These are phyloP conservation scores for Daldinia eschscholtzii DNA, from an alignment of 2,329 filamentous ascomycete species.

Conservation along the genomic window DNA sequence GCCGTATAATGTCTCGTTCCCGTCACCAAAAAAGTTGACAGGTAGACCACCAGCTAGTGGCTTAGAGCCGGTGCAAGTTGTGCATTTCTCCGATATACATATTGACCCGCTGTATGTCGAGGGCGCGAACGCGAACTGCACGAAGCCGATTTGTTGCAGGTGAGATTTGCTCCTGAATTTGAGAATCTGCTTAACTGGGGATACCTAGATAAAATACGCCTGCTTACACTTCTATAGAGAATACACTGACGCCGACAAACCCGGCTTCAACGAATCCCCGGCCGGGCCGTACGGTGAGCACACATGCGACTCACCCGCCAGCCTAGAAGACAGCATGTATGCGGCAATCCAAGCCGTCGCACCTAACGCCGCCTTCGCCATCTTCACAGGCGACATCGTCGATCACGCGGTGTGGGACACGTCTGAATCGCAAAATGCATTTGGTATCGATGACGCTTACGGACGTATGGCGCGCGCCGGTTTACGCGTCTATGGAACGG, in stretches of 20 bases:
- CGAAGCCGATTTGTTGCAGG: slow-evolving; percentile 71
- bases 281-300: slow-evolving; percentile 66
- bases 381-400: slow-evolving; percentile 72
- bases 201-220: too few species aligned
- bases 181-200: background rate
- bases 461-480: slow-evolving; percentile 58
- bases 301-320: slow-evolving; percentile 65
- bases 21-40: slow-evolving; percentile 53
- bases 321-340: slow-evolving; percentile 68
- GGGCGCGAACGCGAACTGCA: slow-evolving; percentile 67
- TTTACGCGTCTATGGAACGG: slow-evolving; percentile 63
- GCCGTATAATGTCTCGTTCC: slow-evolving; percentile 59
- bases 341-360: slow-evolving; percentile 61
- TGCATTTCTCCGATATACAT: slow-evolving; percentile 72
- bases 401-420: slow-evolving; percentile 66
- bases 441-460: slow-evolving; percentile 61
- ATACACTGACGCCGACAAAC: slow-evolving; percentile 61
- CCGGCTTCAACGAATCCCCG: slow-evolving; percentile 62
- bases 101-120: slow-evolving; percentile 67
- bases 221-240: slow-evolving; percentile 50
- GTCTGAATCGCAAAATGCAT: slow-evolving; percentile 49
- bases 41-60: background rate
- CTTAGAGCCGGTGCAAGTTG: slow-evolving; percentile 58
- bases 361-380: slow-evolving; percentile 63
- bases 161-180: slow-evolving; percentile 42